Evolutionary conservation across 2,329 filamentous ascomycete genomes (phyloP).

Genomic region (Cercospora sp.): DNA sequence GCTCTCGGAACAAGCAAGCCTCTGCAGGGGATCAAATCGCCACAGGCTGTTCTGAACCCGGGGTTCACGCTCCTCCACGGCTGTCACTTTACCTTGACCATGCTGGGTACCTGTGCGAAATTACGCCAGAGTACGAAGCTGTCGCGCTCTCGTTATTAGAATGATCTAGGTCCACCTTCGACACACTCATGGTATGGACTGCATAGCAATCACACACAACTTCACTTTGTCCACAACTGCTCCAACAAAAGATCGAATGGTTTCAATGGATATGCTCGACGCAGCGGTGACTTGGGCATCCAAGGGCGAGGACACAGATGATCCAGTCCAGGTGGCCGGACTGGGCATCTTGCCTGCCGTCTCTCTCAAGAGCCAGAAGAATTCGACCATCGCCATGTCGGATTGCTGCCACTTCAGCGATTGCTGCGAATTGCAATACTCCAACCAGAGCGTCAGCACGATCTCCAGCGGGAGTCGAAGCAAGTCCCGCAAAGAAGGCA

Average conservation of each 20-base stretch:
- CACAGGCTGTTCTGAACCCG: neutral
- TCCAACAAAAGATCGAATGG: neutral
- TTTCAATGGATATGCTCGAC: slow-evolving; percentile 14
- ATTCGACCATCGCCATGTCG: slow-evolving; percentile 18
- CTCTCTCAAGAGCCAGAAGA: slow-evolving; percentile 11
- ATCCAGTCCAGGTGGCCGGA: slow-evolving; percentile 20
- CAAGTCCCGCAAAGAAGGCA: slow-evolving; percentile 17
- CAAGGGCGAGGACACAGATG: slow-evolving; percentile 8
- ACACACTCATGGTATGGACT: neutral
- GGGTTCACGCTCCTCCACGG: slow-evolving; percentile 2
- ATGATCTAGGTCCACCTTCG: neutral
- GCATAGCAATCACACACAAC: neutral
- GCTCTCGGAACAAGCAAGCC: neutral
- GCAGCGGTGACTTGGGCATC: slow-evolving; percentile 15
- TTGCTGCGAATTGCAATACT: slow-evolving; percentile 13
- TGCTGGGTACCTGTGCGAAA: slow-evolving; percentile 9
- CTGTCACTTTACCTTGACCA: neutral
- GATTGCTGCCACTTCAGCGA: slow-evolving; percentile 16
- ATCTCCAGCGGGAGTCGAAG: slow-evolving; percentile 5
- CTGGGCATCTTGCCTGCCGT: slow-evolving; percentile 19
- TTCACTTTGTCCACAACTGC: neutral
- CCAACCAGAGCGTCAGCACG: slow-evolving; percentile 3
- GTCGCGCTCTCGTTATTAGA: slow-evolving; percentile 4
- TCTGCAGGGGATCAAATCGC: neutral
- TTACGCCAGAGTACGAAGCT: slow-evolving; percentile 10